Evolutionary conservation across 2,329 filamentous ascomycete genomes (phyloP).

Genomic region (Acephala macrosclerotiorum): DNA sequence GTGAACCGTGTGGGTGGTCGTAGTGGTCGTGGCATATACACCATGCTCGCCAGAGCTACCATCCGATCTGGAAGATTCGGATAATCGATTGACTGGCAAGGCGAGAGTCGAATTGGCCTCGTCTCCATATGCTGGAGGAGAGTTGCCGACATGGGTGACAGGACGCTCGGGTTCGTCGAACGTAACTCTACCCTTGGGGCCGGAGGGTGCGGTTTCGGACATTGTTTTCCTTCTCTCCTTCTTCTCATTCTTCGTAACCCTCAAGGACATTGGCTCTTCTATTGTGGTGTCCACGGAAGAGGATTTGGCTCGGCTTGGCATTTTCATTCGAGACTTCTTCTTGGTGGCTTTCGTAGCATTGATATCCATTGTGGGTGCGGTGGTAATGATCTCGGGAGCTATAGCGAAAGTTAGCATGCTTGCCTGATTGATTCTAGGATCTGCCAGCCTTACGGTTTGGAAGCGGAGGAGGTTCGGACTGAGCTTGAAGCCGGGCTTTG

Average conservation of each 20-base stretch:
- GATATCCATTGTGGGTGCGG: conserved; percentile 79
- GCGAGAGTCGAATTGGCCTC: conserved; percentile 68
- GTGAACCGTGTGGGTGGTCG: conserved; percentile 68
- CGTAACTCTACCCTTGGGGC: conserved; percentile 55
- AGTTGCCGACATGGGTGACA: conserved; percentile 50
- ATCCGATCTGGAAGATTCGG: conserved; percentile 91
- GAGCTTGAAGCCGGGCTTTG: conserved; percentile 69
- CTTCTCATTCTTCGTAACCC: conserved; percentile 42
- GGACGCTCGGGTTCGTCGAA: conserved; percentile 67
- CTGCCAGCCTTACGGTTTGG: conserved; percentile 59
- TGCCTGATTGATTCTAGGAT: neutral
- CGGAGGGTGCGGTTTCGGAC: conserved; percentile 43
- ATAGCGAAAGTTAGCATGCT: conserved; percentile 12
- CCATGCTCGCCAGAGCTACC: conserved; percentile 76
- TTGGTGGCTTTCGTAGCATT: conserved; percentile 57
- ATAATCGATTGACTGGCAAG: conserved; percentile 70
- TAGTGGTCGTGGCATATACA: conserved; percentile 64
- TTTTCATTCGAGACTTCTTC: conserved; percentile 61
- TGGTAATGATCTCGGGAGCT: conserved; percentile 86
- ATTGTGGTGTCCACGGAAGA: conserved; percentile 25
- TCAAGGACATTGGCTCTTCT: conserved; percentile 29
- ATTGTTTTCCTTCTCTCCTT: conserved; percentile 53
- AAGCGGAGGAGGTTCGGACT: conserved; percentile 58
- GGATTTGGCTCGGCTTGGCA: conserved; percentile 55
- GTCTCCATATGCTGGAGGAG: conserved; percentile 66